Base-by-base conservation (phyloP, 2,329 filamentous ascomycete genomes). In the Gnomoniopsis sp. region DNA sequence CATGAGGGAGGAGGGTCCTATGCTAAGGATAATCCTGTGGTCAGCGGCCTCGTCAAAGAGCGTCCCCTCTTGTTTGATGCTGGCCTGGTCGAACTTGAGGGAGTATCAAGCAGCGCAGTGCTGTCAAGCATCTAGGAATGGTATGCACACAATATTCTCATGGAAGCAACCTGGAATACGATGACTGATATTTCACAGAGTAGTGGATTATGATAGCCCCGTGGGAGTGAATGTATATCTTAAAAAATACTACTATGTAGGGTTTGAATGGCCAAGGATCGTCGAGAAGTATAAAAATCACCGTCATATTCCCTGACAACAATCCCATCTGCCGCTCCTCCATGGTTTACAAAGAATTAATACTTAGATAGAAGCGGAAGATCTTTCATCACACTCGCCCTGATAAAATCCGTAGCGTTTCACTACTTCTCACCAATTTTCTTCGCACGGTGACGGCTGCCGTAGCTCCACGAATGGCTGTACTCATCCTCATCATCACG, bases 211-310 rank as follows among this genome's bases (percentile, higher is more conserved):
- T 48, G 26, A 30, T 4, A 43, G 19, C 33, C 30, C 30, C 36
- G 36, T 14, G 44, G 33, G 30, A 46, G 44, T n/a, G 22, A 47
- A 21, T 38, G 15, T 22, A 51, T 22, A 19, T 14, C n/a, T 51
- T 36, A 19, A 56, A 44, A n/a, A 21, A 46, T 34, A 33, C 36
- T 33, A 57, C 23, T 21, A 56, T 33, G 36, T 41, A 41, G 36
- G 36, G 17, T 41, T 41, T 41, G 36, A 15, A 41, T 15, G 30
- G 49, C 49, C 48, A 61, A 61, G 44, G 59, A 61, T 44, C 44
- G 59, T 57, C 59, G 48, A 59, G 59, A 61, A 52, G 21, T 26
- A 15, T 59, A 61, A 30, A 38, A 36, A 43, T 14, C 52, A 36
- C 38, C 19, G 15, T 21, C 43, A 19, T 22, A 12, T 46, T 11